A percentile compares a stretch with the other conserved stretches of the same genome.
phyloP scores from a whole-genome alignment of 345 rosid species.

The Zanthoxylum bungeanum region DNA sequence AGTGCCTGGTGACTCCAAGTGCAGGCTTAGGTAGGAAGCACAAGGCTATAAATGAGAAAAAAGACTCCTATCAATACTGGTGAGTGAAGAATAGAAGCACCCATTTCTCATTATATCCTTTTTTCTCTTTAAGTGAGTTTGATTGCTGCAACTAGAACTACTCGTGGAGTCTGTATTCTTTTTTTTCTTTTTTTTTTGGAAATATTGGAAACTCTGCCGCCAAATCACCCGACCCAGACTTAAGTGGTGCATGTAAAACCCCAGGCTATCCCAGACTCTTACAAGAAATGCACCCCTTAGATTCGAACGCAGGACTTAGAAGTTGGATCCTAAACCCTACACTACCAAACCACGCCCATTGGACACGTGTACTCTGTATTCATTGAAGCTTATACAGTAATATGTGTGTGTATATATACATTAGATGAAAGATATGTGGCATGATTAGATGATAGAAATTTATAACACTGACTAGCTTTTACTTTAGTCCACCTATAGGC shows the following conservation, averaged over 20 bases:
- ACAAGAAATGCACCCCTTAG: too few relatives aligned
- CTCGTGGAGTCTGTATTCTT: not conserved
- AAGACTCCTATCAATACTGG: conserved; percentile 9
- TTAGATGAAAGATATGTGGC: not conserved
- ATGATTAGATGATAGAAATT: not conserved
- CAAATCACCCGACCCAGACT: too few relatives aligned
- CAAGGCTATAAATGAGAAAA: conserved; percentile 18
- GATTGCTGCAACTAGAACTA: not conserved
- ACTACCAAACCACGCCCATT: too few relatives aligned
- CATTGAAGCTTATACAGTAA: not conserved
- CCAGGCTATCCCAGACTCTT: too few relatives aligned
- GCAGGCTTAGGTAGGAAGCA: conserved; percentile 34
- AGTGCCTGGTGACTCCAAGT: conserved; percentile 65
- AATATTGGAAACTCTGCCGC: too few relatives aligned
- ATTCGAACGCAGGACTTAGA: too few relatives aligned
- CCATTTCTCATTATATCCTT: not conserved
- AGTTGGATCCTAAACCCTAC: too few relatives aligned
- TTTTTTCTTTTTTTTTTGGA: too few relatives aligned
- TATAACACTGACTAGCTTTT: too few relatives aligned
- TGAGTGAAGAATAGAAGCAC: conserved; percentile 2
- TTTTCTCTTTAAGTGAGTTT: not conserved
- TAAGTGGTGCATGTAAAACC: too few relatives aligned
- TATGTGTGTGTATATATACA: not conserved
- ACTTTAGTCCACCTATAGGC: too few relatives aligned
- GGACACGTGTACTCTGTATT: not conserved